Percentiles rank a stretch among this genome's conserved stretches.
Conservation (phyloP, 2,329 filamentous ascomycete genomes). For the Cercospora nicotianae region DNA sequence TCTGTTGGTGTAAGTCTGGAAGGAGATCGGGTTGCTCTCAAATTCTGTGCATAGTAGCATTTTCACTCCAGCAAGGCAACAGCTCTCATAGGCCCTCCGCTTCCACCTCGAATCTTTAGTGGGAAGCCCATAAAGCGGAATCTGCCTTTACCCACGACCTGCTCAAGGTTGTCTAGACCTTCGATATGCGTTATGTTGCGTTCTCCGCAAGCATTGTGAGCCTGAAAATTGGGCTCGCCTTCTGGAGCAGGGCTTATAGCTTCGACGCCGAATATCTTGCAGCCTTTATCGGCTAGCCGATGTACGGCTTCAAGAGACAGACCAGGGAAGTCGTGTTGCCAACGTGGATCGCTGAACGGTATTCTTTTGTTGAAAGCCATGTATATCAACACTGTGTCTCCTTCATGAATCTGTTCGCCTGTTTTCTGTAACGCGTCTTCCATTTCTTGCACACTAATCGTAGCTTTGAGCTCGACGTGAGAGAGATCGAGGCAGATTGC, state of each 20-base stretch:
- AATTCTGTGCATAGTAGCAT: background rate
- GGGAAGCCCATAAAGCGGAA: constrained; percentile 33
- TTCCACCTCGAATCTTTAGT: constrained; percentile 32
- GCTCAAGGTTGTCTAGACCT: constrained; percentile 32
- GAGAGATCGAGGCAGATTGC: constrained; percentile 34
- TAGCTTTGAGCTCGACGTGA: constrained; percentile 30
- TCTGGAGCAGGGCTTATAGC: constrained; percentile 33
- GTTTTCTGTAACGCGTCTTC: constrained; percentile 27
- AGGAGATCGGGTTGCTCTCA: background rate
- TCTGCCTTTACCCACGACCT: constrained; percentile 29
- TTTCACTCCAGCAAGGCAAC: constrained; percentile 30
- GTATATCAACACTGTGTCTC: constrained; percentile 32
- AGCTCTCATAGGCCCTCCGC: constrained; percentile 34
- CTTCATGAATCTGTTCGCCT: constrained; percentile 30
- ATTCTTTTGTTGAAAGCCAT: constrained; percentile 33
- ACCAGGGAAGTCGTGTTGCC: constrained; percentile 35
- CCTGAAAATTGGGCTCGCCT: constrained; percentile 33
- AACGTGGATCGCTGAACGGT: constrained; percentile 30
- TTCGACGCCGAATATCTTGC: constrained; percentile 34
- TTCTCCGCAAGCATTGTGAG: constrained; percentile 34
- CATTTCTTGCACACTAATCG: constrained; percentile 30
- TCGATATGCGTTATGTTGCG: constrained; percentile 34
- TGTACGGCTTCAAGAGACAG: constrained; percentile 30
- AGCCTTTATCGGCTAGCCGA: constrained; percentile 34
- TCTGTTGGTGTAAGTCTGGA: background rate